phyloP scores from a whole-genome alignment of 75 land plant species.

The Pinus tabuliformis region DNA sequence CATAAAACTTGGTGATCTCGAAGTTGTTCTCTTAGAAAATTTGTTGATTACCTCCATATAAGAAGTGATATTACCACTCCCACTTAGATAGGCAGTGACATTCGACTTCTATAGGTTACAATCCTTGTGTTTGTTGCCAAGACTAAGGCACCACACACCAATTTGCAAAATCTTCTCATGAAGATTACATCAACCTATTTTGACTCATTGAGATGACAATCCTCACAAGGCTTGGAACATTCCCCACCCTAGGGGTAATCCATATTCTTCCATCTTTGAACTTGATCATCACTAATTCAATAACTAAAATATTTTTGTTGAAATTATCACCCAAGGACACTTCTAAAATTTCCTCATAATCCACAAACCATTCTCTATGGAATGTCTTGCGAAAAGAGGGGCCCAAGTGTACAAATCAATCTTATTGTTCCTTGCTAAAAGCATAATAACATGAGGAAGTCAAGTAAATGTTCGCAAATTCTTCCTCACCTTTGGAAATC shows the following conservation, averaged over 20 bases:
- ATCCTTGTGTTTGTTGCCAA: neutral
- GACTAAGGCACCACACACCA: neutral
- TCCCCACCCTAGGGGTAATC: neutral
- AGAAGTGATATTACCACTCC: neutral
- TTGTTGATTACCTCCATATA: neutral
- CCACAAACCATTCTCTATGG: neutral
- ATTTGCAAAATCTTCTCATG: too few relatives aligned
- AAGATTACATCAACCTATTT: too few relatives aligned
- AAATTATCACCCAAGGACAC: neutral
- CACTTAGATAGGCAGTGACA: neutral
- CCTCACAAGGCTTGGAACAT: neutral
- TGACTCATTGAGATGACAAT: neutral
- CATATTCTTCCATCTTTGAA: neutral
- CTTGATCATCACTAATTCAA: neutral
- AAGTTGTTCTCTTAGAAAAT: too few relatives aligned
- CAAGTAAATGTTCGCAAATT: too few relatives aligned
- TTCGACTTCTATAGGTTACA: neutral
- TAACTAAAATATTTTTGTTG: neutral
- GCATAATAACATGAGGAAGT: too few relatives aligned
- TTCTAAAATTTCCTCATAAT: neutral
- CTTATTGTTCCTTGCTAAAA: neutral
- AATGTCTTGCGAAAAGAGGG: neutral
- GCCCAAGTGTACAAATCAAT: neutral
- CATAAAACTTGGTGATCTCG: neutral
- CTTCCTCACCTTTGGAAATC: neutral